Base-by-base conservation (phyloP, 768 basidiomycete genomes). In the Russula brevipes region DNA sequence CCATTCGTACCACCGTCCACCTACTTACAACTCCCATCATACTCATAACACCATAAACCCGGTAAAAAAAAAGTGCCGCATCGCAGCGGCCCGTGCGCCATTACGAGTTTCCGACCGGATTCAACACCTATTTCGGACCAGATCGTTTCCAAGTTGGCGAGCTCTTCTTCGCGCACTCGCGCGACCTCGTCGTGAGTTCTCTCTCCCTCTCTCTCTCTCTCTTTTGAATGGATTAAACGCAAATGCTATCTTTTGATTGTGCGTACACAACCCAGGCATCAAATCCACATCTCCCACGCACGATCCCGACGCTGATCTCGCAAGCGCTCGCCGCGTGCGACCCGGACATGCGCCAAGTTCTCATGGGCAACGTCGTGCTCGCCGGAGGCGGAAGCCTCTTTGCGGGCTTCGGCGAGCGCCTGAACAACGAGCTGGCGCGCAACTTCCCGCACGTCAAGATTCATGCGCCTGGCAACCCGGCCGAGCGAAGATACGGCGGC, bases 61-160 rank as follows among this genome's bases (percentile, higher is more conserved):
- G 24, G 24, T 17, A 33, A 45, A 19, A 51, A 51, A 31, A 24
- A 24, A 24, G 24, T 24, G 77, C 76, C 54, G 88, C 85, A 49
- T 76, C 79, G 12, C 74, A 79, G 58, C 82, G 84, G 45, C 81
- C 82, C 6, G 73, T 78, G 45, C 82, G 82, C 66, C 87, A 83
- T 66, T 98, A 96, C 76, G 97, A 99, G 76, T 98, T 99, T 77
- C 92, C 97, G 0, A 93, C 91, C 39, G 97, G 97, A 1, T 98
- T 85, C 76, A 92, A 87, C 71, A 80, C 84, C 10, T 86, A 85
- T 70, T 97, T 94, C 74, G 89, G 88, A 0, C 70, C 81, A 9
- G 91, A 98, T 71, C 84, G 96, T 39, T 91, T 85, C 73, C 78
- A 81, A 61, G 85, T 93, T 14, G 90, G 94, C 55, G 97, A 99